These are phyloP conservation scores for Dictyostelium citrinum DNA, from an alignment of 78 protist species.

Conservation along the genomic window DNA sequence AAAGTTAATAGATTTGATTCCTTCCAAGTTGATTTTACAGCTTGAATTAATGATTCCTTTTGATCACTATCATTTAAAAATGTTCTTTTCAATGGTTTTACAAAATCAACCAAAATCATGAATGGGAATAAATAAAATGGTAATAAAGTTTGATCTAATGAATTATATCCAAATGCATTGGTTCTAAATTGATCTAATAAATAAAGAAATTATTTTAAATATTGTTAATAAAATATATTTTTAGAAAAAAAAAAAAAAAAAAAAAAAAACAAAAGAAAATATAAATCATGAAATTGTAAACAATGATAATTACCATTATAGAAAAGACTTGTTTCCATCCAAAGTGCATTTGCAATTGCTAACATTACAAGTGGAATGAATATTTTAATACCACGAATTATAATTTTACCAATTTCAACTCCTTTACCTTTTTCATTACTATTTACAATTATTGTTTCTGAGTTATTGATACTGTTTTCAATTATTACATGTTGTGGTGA, in stretches of 20 bases:
- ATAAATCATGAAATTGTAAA: too few relatives aligned
- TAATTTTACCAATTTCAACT: not conserved
- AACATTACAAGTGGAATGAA: conserved; percentile 58
- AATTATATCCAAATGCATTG: conserved; percentile 79
- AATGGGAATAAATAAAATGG: conserved; percentile 79
- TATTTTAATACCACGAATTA: not conserved
- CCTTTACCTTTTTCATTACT: not conserved
- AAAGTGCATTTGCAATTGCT: conserved; percentile 51
- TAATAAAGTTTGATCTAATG: conserved; percentile 77
- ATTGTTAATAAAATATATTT: not conserved
- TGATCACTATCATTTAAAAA: conserved; percentile 3
- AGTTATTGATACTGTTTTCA: not conserved
- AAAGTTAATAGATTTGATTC: conserved; percentile 8
- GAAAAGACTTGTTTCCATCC: conserved; percentile 38
- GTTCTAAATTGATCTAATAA: conserved; percentile 17
- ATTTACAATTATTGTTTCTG: not conserved
- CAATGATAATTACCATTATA: not conserved
- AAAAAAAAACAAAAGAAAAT: not conserved
- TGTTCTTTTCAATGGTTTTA: conserved; percentile 3
- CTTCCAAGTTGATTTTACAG: conserved; percentile 44
- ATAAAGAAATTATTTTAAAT: too few relatives aligned
- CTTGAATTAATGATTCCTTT: conserved; percentile 33
- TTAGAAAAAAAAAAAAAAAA: not conserved
- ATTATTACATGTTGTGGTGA: not conserved
- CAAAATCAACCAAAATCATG: conserved; percentile 50